Conservation (phyloP, 495 filamentous ascomycete species). For the Penicillium arizonense region DNA sequence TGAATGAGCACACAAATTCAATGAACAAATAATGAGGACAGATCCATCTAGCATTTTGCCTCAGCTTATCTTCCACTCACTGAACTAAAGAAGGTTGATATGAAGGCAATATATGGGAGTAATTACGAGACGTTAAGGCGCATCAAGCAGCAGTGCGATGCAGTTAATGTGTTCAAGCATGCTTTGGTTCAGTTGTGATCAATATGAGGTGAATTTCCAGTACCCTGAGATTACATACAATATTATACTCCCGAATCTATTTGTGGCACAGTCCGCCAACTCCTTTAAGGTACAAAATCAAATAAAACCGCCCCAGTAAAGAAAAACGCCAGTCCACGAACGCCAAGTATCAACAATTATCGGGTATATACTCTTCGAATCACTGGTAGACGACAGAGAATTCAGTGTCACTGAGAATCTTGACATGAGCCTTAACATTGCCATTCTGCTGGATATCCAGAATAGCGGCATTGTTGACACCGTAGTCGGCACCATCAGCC, state of each 20-base stretch:
- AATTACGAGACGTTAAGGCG: conserved; percentile 4
- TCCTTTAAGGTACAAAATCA: not conserved
- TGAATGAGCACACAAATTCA: conserved; percentile 9
- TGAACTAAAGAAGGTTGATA: not conserved
- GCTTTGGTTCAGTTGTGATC: conserved; percentile 5
- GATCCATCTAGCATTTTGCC: conserved; percentile 4
- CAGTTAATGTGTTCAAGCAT: conserved; percentile 11
- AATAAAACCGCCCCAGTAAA: not conserved
- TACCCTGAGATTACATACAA: not conserved
- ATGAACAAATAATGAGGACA: conserved; percentile 9
- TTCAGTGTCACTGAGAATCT: conserved; percentile 36
- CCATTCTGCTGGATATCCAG: conserved; percentile 53
- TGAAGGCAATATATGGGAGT: conserved; percentile 6
- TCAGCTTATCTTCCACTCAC: conserved; percentile 12
- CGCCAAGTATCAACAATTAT: not conserved
- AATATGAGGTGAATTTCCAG: not conserved
- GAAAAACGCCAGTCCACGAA: not conserved
- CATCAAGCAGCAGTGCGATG: conserved; percentile 13
- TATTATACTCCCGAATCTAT: not conserved
- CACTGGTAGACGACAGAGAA: conserved; percentile 32
- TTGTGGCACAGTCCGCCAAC: too few species aligned
- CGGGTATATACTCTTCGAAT: conserved; percentile 1
- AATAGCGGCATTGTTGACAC: conserved; percentile 41
- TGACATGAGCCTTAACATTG: conserved; percentile 46
- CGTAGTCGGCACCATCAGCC: conserved; percentile 25